A percentile compares a stretch with the other conserved stretches of the same genome.
These are phyloP conservation scores for Gracilaria caudata DNA, from an alignment of 23 red algal genomes.

Conservation along the genomic window DNA sequence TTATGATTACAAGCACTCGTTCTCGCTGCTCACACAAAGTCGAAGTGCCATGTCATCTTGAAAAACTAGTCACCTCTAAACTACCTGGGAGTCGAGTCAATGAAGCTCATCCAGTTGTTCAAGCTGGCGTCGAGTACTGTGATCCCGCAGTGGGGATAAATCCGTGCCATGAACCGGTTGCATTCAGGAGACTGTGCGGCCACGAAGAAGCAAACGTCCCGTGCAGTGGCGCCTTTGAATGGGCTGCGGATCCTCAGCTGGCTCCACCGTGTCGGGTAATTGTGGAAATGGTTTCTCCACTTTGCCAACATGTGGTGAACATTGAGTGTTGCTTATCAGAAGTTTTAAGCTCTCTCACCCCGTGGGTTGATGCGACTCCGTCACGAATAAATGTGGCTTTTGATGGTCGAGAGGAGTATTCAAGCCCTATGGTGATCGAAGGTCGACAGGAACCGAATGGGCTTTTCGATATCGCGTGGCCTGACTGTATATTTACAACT, in stretches of 20 bases:
- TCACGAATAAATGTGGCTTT: constrained; percentile 3
- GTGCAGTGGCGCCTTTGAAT: constrained; percentile 50
- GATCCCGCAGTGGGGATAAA: constrained; percentile 8
- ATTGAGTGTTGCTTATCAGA: constrained; percentile 23
- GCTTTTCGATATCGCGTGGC: not conserved
- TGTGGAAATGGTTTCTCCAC: constrained; percentile 30
- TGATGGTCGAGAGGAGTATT: not conserved
- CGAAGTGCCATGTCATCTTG: constrained; percentile 61
- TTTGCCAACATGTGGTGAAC: constrained; percentile 45
- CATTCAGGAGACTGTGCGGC: constrained; percentile 34
- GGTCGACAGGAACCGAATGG: not conserved
- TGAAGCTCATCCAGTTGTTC: constrained; percentile 4
- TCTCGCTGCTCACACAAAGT: constrained; percentile 44
- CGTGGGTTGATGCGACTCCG: constrained; percentile 35
- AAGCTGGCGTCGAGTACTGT: constrained; percentile 41
- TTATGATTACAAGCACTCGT: not conserved
- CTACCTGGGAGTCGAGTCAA: constrained; percentile 1
- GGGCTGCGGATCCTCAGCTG: constrained; percentile 16
- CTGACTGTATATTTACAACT: not conserved
- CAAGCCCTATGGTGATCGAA: constrained; percentile 44
- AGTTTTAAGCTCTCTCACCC: not conserved
- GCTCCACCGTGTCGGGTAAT: constrained; percentile 23
- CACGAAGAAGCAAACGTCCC: constrained; percentile 42
- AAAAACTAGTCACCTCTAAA: not conserved
- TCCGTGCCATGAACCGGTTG: constrained; percentile 35